phyloP scores from a whole-genome alignment of 768 basidiomycete species.

The Pulveroboletus sp. region DNA sequence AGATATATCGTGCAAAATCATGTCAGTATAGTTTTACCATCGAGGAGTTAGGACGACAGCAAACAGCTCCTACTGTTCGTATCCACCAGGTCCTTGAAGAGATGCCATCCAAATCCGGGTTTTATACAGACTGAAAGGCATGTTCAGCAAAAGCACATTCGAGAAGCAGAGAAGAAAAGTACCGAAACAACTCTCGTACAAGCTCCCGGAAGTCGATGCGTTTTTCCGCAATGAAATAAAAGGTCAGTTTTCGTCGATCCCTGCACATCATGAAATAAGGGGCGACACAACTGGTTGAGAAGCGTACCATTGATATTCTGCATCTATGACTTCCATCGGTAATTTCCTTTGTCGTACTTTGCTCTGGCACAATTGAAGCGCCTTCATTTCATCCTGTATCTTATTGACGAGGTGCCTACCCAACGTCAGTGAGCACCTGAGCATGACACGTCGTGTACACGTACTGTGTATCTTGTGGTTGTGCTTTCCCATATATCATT shows the following conservation, averaged over 20 bases:
- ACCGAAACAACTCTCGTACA: slow-evolving; percentile 92
- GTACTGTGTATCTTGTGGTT: slow-evolving; percentile 75
- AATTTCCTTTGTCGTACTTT: slow-evolving; percentile 92
- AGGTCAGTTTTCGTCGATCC: slow-evolving; percentile 97
- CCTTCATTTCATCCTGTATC: slow-evolving; percentile 87
- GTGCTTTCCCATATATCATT: slow-evolving; percentile 90
- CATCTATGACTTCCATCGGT: slow-evolving; percentile 98
- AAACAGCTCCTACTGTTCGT: slow-evolving; percentile 36
- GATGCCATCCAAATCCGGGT: slow-evolving; percentile 96
- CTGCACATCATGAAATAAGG: slow-evolving; percentile 35
- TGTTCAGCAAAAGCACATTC: slow-evolving; percentile 2
- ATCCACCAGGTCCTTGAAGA: slow-evolving; percentile 47
- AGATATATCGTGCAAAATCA: slow-evolving; percentile 20
- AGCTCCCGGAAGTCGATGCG: slow-evolving; percentile 95
- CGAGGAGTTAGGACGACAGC: background rate
- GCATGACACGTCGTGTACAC: slow-evolving; percentile 14
- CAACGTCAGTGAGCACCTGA: slow-evolving; percentile 6
- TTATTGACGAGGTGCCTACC: slow-evolving; percentile 72
- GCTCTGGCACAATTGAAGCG: slow-evolving; percentile 82
- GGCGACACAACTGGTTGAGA: background rate
- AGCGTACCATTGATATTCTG: slow-evolving; percentile 94
- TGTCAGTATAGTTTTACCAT: slow-evolving; percentile 17
- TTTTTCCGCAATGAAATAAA: slow-evolving; percentile 96
- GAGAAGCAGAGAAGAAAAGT: background rate
- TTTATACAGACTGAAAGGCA: slow-evolving; percentile 69